phyloP scores from a whole-genome alignment of 208 protist species.

The Leishmania tropica region DNA sequence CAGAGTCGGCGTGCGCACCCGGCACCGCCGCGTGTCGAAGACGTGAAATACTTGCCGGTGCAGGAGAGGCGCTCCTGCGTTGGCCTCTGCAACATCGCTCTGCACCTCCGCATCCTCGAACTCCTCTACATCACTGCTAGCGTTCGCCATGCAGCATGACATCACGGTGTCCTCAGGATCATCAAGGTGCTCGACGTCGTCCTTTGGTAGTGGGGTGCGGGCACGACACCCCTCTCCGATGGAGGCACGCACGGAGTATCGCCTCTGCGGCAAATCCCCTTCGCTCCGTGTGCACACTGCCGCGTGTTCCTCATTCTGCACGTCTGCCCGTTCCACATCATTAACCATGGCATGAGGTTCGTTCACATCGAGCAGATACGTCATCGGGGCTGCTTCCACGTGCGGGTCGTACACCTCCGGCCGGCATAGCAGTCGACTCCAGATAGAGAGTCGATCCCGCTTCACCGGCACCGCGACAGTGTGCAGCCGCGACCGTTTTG shows the following conservation, averaged over 20 bases:
- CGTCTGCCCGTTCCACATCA: background rate
- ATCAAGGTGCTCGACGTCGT: background rate
- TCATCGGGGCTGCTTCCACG: slow-evolving; percentile 31
- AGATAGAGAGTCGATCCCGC: slow-evolving; percentile 27
- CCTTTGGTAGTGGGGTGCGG: background rate
- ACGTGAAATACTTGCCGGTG: background rate
- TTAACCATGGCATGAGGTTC: background rate
- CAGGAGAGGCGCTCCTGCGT: background rate
- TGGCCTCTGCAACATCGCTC: background rate
- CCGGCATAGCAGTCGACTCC: slow-evolving; percentile 49
- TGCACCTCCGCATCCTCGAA: background rate
- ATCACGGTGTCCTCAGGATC: background rate
- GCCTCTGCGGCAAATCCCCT: background rate
- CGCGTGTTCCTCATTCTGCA: background rate
- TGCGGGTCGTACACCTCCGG: slow-evolving; percentile 49
- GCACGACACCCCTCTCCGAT: background rate
- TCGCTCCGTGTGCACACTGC: too few relatives aligned
- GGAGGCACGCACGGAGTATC: background rate
- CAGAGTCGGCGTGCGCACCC: background rate
- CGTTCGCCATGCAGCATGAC: background rate
- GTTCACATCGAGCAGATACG: slow-evolving; percentile 17
- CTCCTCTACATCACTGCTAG: slow-evolving; percentile 1
- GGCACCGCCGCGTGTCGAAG: slow-evolving; percentile 9
- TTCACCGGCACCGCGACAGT: background rate
- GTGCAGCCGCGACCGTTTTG: background rate